A percentile compares a stretch with the other conserved stretches of the same genome.
phyloP scores from a whole-genome alignment of 768 basidiomycete genomes.

The Tulasnella sp. region DNA sequence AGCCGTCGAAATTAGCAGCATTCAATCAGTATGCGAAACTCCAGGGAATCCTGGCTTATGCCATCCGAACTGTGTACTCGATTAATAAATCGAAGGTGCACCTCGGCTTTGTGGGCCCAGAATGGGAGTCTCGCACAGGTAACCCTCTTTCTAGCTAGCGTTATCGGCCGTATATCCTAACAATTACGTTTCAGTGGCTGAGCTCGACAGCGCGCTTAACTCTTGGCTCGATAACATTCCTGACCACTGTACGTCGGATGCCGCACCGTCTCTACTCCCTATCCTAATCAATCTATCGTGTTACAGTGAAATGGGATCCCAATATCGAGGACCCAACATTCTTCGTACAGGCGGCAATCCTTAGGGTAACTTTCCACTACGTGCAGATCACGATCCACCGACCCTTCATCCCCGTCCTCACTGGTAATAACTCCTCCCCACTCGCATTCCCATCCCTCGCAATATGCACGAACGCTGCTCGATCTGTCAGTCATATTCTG shows the following conservation, averaged over 20 bases:
- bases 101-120: constrained; percentile 47
- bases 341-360: constrained; percentile 55
- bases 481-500: constrained; percentile 67
- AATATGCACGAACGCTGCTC: constrained; percentile 77
- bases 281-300: not conserved
- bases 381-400: constrained; percentile 72
- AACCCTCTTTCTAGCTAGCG: not conserved
- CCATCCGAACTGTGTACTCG: constrained; percentile 66
- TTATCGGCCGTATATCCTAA: not conserved
- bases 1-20: constrained; percentile 51
- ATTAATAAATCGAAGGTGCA: constrained; percentile 60
- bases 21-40: constrained; percentile 57
- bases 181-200: constrained; percentile 43
- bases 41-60: constrained; percentile 56
- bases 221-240: constrained; percentile 71
- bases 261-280: not conserved
- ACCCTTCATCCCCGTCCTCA: constrained; percentile 57
- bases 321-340: constrained; percentile 47
- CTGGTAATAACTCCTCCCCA: constrained; percentile 46
- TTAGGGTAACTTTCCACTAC: constrained; percentile 59
- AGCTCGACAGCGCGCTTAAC: constrained; percentile 64
- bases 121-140: constrained; percentile 59
- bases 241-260: constrained; percentile 47
- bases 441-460: constrained; percentile 63
- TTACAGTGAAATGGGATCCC: constrained; percentile 55